A percentile compares a stretch with the other conserved stretches of the same genome.
phyloP scores from a whole-genome alignment of 768 basidiomycete genomes.

The Hemileccinum impolitum region DNA sequence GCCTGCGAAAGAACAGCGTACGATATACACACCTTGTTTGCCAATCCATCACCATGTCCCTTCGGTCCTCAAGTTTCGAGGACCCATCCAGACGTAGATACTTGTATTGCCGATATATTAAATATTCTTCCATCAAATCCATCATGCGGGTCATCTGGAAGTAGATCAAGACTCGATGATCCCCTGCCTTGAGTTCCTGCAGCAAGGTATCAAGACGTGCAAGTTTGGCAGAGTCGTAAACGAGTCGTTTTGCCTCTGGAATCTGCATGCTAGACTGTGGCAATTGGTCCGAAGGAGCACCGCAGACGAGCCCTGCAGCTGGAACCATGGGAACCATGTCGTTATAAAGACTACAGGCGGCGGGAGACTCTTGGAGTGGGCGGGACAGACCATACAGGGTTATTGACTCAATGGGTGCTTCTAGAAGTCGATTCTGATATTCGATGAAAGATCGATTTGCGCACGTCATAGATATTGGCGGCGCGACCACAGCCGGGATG shows the following conservation, averaged over 20 bases:
- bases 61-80: slow-evolving; percentile 90
- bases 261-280: slow-evolving; percentile 86
- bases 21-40: slow-evolving; percentile 73
- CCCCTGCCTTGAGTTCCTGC: slow-evolving; percentile 86
- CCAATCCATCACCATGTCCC: slow-evolving; percentile 99
- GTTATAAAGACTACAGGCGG: slow-evolving; percentile 46
- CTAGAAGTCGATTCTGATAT: slow-evolving; percentile 52
- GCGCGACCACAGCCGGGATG: slow-evolving; percentile 81
- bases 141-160: slow-evolving; percentile 99
- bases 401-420: slow-evolving; percentile 71
- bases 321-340: slow-evolving; percentile 56
- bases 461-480: slow-evolving; percentile 71
- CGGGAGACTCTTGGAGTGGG: slow-evolving; percentile 55
- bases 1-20: neutral
- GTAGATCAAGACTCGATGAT: slow-evolving; percentile 93
- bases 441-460: slow-evolving; percentile 79
- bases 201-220: slow-evolving; percentile 86
- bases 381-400: slow-evolving; percentile 84
- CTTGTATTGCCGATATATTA: slow-evolving; percentile 95
- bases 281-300: slow-evolving; percentile 67
- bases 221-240: slow-evolving; percentile 96
- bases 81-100: slow-evolving; percentile 91
- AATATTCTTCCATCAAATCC: slow-evolving; percentile 98
- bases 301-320: slow-evolving; percentile 61
- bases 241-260: slow-evolving; percentile 90